Conservation (phyloP, 1,139 yeast species). For the Meyerozyma athensensis region DNA sequence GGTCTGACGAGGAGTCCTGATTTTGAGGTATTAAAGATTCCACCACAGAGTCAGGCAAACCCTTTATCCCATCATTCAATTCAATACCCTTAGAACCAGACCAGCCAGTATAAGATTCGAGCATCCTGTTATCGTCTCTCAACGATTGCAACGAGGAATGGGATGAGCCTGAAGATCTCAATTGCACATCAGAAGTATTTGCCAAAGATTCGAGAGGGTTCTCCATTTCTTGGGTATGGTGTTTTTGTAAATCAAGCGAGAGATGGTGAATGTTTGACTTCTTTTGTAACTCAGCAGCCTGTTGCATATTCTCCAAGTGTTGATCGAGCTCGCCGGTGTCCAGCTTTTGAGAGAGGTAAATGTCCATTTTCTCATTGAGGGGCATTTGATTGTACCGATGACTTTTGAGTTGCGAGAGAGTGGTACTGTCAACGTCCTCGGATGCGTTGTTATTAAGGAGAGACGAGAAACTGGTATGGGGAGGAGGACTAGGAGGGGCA, state of each 20-base stretch:
- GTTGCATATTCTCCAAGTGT: conserved; percentile 30
- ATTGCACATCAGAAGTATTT: conserved; percentile 25
- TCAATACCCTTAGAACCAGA: conserved; percentile 27
- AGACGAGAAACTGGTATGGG: conserved; percentile 18
- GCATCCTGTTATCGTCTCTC: conserved; percentile 30
- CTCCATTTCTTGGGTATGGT: conserved; percentile 19
- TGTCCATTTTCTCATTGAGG: conserved; percentile 36
- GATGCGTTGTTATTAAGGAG: conserved; percentile 12
- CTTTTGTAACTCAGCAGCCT: conserved; percentile 24
- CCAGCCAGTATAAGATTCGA: conserved; percentile 23
- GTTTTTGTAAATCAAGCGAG: conserved; percentile 29
- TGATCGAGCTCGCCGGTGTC: conserved; percentile 28
- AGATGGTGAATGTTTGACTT: conserved; percentile 33
- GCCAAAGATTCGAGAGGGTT: conserved; percentile 34
- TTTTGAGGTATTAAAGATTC: conserved; percentile 28
- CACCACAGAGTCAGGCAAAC: conserved; percentile 38
- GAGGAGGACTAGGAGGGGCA: conserved; percentile 32
- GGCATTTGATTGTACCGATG: conserved; percentile 27
- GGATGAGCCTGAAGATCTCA: conserved; percentile 35
- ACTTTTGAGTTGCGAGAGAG: conserved; percentile 21
- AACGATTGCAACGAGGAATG: conserved; percentile 44
- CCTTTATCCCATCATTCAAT: conserved; percentile 43
- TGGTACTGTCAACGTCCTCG: conserved; percentile 19
- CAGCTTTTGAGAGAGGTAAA: conserved; percentile 22
- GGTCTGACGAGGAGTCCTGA: background rate